These are phyloP conservation scores for Fusarium torreyae DNA, from an alignment of 2,329 filamentous ascomycete species.

Conservation along the genomic window DNA sequence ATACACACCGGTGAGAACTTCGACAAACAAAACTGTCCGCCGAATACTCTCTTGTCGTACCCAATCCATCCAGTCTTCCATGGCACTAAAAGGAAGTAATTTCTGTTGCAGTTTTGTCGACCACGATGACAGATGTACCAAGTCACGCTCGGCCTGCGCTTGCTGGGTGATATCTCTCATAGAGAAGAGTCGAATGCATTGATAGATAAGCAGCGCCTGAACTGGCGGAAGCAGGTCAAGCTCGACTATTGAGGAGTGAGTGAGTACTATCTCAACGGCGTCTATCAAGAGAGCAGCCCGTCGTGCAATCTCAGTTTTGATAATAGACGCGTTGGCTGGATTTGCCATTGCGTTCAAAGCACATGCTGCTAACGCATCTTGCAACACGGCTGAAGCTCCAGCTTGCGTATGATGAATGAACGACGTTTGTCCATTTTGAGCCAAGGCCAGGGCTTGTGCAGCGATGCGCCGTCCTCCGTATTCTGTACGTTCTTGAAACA, in stretches of 20 bases:
- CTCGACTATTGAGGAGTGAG: neutral
- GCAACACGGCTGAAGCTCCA: constrained; percentile 12
- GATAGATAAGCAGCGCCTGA: constrained; percentile 29
- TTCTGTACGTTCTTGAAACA: constrained; percentile 16
- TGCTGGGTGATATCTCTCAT: constrained; percentile 40
- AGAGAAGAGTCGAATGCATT: constrained; percentile 28
- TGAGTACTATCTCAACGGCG: constrained; percentile 12
- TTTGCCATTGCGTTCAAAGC: constrained; percentile 9
- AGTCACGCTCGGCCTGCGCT: constrained; percentile 25
- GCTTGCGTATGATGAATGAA: constrained; percentile 21
- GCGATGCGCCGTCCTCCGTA: constrained; percentile 17
- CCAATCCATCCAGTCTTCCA: constrained; percentile 6
- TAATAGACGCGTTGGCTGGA: constrained; percentile 1
- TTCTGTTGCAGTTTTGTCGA: neutral
- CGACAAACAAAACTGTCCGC: constrained; percentile 18
- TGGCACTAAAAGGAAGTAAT: neutral
- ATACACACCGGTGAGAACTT: constrained; percentile 7
- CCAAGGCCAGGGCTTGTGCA: constrained; percentile 7
- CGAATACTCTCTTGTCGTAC: constrained; percentile 16
- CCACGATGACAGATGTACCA: constrained; percentile 2
- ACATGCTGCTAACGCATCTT: constrained; percentile 14
- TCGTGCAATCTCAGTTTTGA: constrained; percentile 7
- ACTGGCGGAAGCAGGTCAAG: constrained; percentile 23
- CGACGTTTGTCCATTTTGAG: constrained; percentile 11
- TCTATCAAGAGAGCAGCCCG: constrained; percentile 7